Conservation (phyloP, 257 asterid species). For the Osmanthus fragrans region DNA sequence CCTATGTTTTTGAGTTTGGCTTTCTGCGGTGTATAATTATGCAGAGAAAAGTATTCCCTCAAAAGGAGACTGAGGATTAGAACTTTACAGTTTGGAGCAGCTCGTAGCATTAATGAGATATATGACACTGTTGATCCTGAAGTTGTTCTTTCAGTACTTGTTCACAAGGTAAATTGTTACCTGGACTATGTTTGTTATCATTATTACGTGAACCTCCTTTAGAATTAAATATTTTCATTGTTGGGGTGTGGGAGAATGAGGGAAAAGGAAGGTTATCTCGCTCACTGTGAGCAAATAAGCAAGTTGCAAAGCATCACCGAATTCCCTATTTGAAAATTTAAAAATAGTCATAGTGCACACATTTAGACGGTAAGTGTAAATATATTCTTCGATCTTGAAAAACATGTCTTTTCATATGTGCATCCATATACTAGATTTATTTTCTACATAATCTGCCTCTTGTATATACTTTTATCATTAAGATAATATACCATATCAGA, state of each 20-base stretch:
- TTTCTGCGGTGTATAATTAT: slow-evolving; percentile 25
- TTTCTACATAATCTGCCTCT: too few species aligned
- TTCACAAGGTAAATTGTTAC: slow-evolving; percentile 73
- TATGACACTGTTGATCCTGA: slow-evolving; percentile 92
- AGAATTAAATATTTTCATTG: neutral
- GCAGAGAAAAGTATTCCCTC: slow-evolving; percentile 76
- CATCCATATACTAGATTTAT: neutral
- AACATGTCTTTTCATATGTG: slow-evolving; percentile 9
- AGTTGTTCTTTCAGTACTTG: slow-evolving; percentile 85
- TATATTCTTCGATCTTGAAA: neutral
- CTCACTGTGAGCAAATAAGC: neutral
- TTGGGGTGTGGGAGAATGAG: slow-evolving; percentile 16
- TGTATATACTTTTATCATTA: too few species aligned
- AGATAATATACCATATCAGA: too few species aligned
- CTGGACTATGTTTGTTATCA: slow-evolving; percentile 16
- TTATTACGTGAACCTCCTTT: slow-evolving; percentile 13
- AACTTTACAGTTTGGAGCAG: slow-evolving; percentile 76
- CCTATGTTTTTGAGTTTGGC: neutral
- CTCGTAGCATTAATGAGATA: slow-evolving; percentile 73
- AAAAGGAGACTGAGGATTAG: slow-evolving; percentile 91
- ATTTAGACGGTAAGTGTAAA: slow-evolving; percentile 7
- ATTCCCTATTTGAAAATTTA: slow-evolving; percentile 9
- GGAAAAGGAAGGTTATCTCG: slow-evolving; percentile 16
- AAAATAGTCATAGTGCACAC: slow-evolving; percentile 11
- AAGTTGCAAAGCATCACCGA: slow-evolving; percentile 1